These are phyloP conservation scores for Apiospora marii DNA, from an alignment of 2,329 filamentous ascomycete genomes.

Conservation along the genomic window DNA sequence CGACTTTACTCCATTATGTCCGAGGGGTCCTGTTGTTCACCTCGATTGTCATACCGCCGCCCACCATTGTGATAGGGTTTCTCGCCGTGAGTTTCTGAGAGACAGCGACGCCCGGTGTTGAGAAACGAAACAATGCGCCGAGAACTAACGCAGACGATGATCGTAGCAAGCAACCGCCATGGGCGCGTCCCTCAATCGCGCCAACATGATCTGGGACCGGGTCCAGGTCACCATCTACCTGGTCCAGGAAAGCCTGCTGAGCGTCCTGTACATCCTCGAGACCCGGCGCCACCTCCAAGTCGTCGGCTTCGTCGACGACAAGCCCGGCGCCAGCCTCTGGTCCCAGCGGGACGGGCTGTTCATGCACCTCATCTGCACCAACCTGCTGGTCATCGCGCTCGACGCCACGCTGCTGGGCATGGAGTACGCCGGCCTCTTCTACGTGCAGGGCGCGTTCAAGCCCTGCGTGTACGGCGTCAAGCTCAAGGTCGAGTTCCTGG, in stretches of 20 bases:
- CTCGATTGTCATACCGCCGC: not conserved
- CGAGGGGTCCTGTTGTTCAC: not conserved
- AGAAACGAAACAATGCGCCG: not conserved
- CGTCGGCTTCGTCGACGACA: conserved; percentile 21
- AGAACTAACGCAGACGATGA: not conserved
- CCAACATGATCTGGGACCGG: conserved; percentile 41
- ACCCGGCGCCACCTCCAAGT: conserved; percentile 26
- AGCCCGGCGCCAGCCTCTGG: conserved; percentile 26
- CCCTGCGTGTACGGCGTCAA: conserved; percentile 53
- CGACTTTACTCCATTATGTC: not conserved
- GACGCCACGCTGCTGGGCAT: conserved; percentile 48
- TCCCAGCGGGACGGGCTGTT: conserved; percentile 31
- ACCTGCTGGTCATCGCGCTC: conserved; percentile 48
- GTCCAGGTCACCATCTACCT: conserved; percentile 44
- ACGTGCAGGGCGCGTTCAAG: conserved; percentile 44
- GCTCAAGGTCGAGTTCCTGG: conserved; percentile 63
- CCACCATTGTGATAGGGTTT: not conserved
- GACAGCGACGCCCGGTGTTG: not conserved
- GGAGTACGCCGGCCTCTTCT: conserved; percentile 46
- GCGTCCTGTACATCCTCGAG: conserved; percentile 42
- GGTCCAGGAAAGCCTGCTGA: conserved; percentile 41
- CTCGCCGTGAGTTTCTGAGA: not conserved
- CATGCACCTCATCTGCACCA: conserved; percentile 46
- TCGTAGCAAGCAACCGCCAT: conserved; percentile 30
- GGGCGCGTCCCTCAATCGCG: conserved; percentile 34